Percentiles rank a stretch among this genome's conserved stretches.
Conservation (phyloP, 148 eudicot species). For the Nepenthes gracilis region DNA sequence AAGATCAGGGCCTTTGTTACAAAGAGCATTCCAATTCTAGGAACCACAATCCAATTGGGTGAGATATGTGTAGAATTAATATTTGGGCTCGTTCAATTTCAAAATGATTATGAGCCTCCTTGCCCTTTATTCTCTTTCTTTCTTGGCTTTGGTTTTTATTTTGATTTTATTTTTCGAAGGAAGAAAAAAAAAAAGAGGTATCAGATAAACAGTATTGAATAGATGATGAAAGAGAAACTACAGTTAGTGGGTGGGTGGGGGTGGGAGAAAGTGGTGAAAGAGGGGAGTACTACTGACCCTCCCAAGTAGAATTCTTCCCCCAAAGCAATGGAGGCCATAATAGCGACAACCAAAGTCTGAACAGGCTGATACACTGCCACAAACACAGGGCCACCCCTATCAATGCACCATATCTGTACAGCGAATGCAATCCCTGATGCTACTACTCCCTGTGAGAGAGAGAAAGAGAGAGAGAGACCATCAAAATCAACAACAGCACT, state of each 20-base stretch:
- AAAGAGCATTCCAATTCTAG: no score
- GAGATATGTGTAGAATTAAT: no score
- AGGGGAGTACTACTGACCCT: constrained; percentile 41
- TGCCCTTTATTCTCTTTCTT: no score
- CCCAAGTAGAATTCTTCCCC: constrained; percentile 98
- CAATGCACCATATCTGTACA: constrained; percentile 99
- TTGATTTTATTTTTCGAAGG: no score
- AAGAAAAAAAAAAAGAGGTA: background rate
- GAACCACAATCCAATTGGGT: no score
- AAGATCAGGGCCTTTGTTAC: no score
- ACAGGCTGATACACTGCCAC: constrained; percentile 99
- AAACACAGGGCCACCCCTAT: constrained; percentile 95
- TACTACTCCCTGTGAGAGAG: constrained; percentile 74
- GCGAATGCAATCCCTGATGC: constrained; percentile 99
- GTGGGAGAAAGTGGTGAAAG: constrained; percentile 8
- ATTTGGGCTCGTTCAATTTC: no score
- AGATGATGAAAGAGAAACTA: constrained; percentile 14
- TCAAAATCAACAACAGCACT: no score
- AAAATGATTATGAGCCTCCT: no score
- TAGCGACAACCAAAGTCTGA: constrained; percentile 96
- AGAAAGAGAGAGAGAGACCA: background rate
- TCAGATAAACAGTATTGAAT: constrained; percentile 3
- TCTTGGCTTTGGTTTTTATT: no score
- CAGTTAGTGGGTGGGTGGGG: constrained; percentile 9
- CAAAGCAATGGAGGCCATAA: constrained; percentile 77